phyloP scores from a whole-genome alignment of 768 basidiomycete genomes.

The Tulasnella sp. region DNA sequence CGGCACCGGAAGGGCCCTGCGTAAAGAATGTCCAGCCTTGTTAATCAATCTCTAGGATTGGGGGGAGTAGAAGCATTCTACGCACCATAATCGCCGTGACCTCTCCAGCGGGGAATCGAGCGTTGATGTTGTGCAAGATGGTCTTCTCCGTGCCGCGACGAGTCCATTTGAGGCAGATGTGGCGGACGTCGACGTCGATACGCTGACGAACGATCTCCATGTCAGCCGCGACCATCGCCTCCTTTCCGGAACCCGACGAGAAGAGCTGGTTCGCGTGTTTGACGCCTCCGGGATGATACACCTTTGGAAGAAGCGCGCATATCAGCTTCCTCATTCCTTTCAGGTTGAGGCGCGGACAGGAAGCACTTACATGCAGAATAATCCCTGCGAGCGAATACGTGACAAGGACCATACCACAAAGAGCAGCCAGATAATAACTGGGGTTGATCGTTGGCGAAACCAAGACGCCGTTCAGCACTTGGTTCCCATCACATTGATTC shows the following conservation, averaged over 20 bases:
- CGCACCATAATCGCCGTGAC: conserved; percentile 46
- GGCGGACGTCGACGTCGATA: conserved; percentile 44
- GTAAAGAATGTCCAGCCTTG: neutral
- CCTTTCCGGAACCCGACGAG: conserved; percentile 36
- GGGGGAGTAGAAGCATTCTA: neutral
- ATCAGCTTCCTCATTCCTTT: conserved; percentile 18
- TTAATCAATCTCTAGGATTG: neutral
- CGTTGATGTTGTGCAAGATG: conserved; percentile 45
- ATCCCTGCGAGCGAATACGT: conserved; percentile 43
- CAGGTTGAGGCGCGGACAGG: neutral
- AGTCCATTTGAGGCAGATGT: conserved; percentile 31
- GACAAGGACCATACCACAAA: conserved; percentile 43
- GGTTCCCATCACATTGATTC: conserved; percentile 45
- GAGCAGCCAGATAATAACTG: conserved; percentile 40
- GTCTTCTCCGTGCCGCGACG: conserved; percentile 37
- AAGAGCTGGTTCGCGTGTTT: conserved; percentile 44
- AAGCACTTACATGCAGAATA: conserved; percentile 42
- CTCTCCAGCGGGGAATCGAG: conserved; percentile 45
- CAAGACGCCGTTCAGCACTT: conserved; percentile 46
- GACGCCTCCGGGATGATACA: conserved; percentile 45
- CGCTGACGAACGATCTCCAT: conserved; percentile 42
- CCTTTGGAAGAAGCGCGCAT: conserved; percentile 31
- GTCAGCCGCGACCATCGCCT: conserved; percentile 39
- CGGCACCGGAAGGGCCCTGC: conserved; percentile 41
- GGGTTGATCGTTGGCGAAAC: conserved; percentile 42